phyloP scores from a whole-genome alignment of 2,329 filamentous ascomycete genomes.

The Epichloe uncinata region DNA sequence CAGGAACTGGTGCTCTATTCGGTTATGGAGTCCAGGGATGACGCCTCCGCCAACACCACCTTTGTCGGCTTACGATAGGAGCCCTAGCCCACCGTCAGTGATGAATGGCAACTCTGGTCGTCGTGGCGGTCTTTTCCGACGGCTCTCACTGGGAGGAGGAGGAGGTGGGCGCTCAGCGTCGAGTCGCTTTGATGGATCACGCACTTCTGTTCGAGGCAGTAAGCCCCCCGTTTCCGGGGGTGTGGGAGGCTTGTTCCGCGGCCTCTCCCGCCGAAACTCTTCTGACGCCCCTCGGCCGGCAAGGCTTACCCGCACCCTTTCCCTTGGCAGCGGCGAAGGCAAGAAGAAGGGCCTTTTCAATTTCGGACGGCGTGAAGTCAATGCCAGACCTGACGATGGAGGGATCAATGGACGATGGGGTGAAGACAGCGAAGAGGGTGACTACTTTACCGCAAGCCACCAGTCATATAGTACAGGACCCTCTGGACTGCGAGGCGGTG shows the following conservation, averaged over 20 bases:
- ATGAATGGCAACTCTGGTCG: constrained; percentile 3
- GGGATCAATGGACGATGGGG: constrained; percentile 44
- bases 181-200: constrained; percentile 23
- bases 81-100: constrained; percentile 23
- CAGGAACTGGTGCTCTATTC: constrained; percentile 91
- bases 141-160: constrained; percentile 21
- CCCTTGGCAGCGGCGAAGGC: constrained; percentile 42
- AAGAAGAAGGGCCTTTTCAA: constrained; percentile 29
- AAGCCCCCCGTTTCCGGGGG: constrained; percentile 39
- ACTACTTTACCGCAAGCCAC: constrained; percentile 11
- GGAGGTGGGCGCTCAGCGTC: constrained; percentile 20
- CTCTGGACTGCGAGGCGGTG: constrained; percentile 27
- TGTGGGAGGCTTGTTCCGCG: constrained; percentile 30
- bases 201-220: constrained; percentile 26
- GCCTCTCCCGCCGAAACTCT: constrained; percentile 24
- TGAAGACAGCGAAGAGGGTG: constrained; percentile 29
- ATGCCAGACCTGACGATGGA: constrained; percentile 30
- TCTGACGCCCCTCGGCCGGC: constrained; percentile 24
- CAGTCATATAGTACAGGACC: constrained; percentile 12
- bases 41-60: constrained; percentile 61
- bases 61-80: constrained; percentile 31
- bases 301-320: constrained; percentile 44
- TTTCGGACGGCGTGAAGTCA: constrained; percentile 28
- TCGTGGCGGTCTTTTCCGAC: constrained; percentile 28
- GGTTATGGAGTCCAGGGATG: constrained; percentile 63